These are phyloP conservation scores for Paramyrothecium sp. DNA, from an alignment of 2,329 filamentous ascomycete species.

Conservation along the genomic window DNA sequence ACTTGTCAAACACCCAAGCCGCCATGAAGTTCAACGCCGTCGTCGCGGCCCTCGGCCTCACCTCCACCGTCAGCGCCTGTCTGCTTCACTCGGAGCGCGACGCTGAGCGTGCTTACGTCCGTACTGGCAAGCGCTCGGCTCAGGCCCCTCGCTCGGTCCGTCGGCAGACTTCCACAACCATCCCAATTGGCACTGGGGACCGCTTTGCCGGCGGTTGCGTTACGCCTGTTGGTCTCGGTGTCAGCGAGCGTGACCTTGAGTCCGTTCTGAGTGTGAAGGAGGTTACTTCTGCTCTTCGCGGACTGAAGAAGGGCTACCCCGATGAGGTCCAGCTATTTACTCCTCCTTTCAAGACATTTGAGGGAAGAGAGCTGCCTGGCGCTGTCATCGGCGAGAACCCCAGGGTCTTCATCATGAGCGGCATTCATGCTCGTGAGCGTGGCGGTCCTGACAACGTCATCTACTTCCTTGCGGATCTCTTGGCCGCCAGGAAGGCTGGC, in stretches of 20 bases:
- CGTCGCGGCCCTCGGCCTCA: slow-evolving; percentile 14
- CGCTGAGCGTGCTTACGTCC: slow-evolving; percentile 10
- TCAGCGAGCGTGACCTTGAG: neutral
- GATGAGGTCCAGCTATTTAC: slow-evolving; percentile 36
- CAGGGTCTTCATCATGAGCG: slow-evolving; percentile 51
- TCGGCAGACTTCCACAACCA: neutral
- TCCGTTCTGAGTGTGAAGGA: neutral
- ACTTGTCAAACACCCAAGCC: neutral
- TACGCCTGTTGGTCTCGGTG: neutral
- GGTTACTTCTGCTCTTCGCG: neutral
- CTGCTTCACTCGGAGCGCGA: slow-evolving; percentile 30
- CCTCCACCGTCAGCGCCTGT: slow-evolving; percentile 18
- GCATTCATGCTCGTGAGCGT: slow-evolving; percentile 57
- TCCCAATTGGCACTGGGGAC: neutral
- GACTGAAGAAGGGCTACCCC: neutral
- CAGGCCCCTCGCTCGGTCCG: neutral
- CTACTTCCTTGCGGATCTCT: slow-evolving; percentile 56
- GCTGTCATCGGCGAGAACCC: slow-evolving; percentile 43
- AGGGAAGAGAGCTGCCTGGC: slow-evolving; percentile 36
- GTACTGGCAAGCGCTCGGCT: slow-evolving; percentile 7
- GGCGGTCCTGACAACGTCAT: slow-evolving; percentile 55
- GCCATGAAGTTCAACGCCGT: slow-evolving; percentile 18
- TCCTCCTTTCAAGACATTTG: slow-evolving; percentile 41
- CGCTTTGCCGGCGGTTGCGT: neutral
- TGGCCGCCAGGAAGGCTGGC: slow-evolving; percentile 48